phyloP scores from a whole-genome alignment of 176 grass and related monocot species.

The Rhynchospora breviuscula region DNA sequence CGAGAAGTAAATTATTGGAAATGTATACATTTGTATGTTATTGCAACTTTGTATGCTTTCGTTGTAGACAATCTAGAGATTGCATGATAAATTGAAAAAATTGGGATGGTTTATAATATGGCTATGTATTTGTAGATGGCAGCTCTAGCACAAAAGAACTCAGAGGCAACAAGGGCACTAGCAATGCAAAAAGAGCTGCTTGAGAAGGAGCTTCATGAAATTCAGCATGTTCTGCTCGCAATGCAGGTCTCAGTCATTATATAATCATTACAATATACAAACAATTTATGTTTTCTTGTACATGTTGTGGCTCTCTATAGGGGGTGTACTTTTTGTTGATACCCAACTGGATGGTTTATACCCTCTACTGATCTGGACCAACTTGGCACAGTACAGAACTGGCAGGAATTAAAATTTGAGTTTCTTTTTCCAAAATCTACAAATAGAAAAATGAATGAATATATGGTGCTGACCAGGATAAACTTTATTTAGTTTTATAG shows the following conservation, averaged over 20 bases:
- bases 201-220: conserved; percentile 60
- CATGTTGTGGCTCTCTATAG: neutral
- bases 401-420: neutral
- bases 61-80: neutral
- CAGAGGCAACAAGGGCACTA: conserved; percentile 56
- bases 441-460: neutral
- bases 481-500: neutral
- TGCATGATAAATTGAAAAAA: neutral
- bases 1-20: neutral
- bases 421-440: neutral
- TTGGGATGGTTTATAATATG: neutral
- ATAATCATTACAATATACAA: neutral
- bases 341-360: neutral
- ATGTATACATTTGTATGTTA: neutral
- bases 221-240: conserved; percentile 60
- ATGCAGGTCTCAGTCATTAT: conserved; percentile 55
- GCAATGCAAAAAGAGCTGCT: conserved; percentile 50
- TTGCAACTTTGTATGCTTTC: conserved; percentile 3
- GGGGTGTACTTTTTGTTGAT: neutral
- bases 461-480: neutral
- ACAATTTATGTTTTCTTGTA: neutral
- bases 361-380: neutral
- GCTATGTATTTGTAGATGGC: conserved; percentile 34
- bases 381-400: neutral
- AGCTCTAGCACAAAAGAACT: conserved; percentile 64